Base-by-base conservation (phyloP, 495 filamentous ascomycete genomes). In the Lophiostoma macrostomum region DNA sequence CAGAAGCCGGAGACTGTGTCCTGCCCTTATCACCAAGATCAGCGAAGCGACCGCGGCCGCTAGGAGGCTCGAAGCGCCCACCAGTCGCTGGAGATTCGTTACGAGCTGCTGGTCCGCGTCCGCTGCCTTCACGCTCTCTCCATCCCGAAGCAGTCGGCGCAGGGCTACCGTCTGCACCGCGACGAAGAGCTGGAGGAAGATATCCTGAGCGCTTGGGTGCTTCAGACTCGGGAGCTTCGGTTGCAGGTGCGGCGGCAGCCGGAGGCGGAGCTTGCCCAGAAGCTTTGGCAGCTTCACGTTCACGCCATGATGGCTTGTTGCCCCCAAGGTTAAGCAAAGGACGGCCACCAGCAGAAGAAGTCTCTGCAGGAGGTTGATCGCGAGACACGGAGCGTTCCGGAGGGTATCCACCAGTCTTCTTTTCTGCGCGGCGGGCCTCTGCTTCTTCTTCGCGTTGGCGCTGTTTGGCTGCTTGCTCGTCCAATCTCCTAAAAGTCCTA, bases 221-320 rank as follows among this genome's bases (percentile, higher is more conserved):
- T 40, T 58, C 65, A 37, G 64, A 47, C 23, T 66, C 67, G n/a
- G 60, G 52, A 4, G 59, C 58, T 3, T 55, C 50, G 6, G 61
- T 41, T 36, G 66, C 60, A 35, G 59, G 14, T 13, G 50, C 41
- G 8, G 39, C 39, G 7, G 53, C 25, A 20, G 60, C 40, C 30
- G 53, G 37, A 23, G 60, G 56, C 55, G 59, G 60, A 10, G 45
- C 37, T 32, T 53, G 42, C 8, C 27, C 46, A 28, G 63, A 57
- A 18, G 42, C 68, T 69, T 80, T 89, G 56, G 81, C 81, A 37
- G 85, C 86, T 69, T 87, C 74, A 36, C 88, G 80, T n/a, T 96
- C 90, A 71, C 90, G 85, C 90, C 90, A 96, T 63, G 76, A 81
- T 28, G 80, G 72, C 68, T 82, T 83, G 64, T 24, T 27, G 19